A percentile compares a stretch with the other conserved stretches of the same genome.
Conservation (phyloP, 371 early-diverging fungal genomes). For the Circinella umbellata region DNA sequence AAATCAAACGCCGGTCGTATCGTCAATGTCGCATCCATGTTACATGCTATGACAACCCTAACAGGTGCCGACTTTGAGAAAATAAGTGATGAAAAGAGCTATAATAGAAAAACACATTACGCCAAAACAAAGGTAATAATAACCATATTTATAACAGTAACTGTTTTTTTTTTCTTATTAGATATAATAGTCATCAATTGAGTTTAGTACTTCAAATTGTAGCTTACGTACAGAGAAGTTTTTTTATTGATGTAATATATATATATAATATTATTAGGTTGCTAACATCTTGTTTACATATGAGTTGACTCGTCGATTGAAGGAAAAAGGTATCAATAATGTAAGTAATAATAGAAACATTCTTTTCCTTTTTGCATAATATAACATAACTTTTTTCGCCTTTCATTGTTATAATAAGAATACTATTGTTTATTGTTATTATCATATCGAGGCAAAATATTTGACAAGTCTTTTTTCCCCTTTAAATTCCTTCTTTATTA, state of each 20-base stretch:
- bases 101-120: slow-evolving; percentile 23
- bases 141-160: not conserved
- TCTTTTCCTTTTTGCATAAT: too few species aligned
- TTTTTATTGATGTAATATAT: too few species aligned
- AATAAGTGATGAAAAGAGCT: slow-evolving; percentile 49
- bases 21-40: slow-evolving; percentile 57
- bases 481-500: not conserved
- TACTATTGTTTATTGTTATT: too few species aligned
- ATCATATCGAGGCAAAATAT: too few species aligned
- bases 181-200: too few species aligned
- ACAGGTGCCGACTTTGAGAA: slow-evolving; percentile 31
- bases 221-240: too few species aligned
- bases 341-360: not conserved
- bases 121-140: slow-evolving; percentile 20
- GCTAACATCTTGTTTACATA: slow-evolving; percentile 48
- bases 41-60: slow-evolving; percentile 40
- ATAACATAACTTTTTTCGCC: not conserved
- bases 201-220: too few species aligned
- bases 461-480: not conserved
- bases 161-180: slow-evolving; percentile 16
- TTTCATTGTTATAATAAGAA: not conserved
- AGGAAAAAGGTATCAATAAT: slow-evolving; percentile 35
- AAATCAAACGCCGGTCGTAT: slow-evolving; percentile 58
- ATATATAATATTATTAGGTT: slow-evolving; percentile 18
- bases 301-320: slow-evolving; percentile 43